Evolutionary conservation across 345 rosid genomes (phyloP).

Genomic region (Gossypium turneri): DNA sequence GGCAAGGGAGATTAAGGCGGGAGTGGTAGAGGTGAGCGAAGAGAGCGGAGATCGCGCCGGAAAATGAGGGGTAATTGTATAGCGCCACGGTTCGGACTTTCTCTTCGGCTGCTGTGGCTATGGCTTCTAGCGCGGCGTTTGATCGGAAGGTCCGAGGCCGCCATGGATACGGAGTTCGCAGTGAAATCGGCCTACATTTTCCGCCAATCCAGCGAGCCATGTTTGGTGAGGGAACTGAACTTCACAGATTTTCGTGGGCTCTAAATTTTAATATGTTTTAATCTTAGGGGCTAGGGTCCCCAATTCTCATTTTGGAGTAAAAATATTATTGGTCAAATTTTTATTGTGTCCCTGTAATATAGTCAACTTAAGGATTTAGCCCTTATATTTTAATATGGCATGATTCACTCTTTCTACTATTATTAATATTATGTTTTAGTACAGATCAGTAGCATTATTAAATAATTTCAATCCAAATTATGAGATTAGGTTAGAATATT

Average conservation of each 20-base stretch:
- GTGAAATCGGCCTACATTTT: conserved; percentile 5
- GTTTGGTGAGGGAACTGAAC: neutral
- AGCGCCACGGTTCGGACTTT: conserved; percentile 51
- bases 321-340: too few relatives aligned
- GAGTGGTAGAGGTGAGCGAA: conserved; percentile 77
- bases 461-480: too few relatives aligned
- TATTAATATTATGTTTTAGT: too few relatives aligned
- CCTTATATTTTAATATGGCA: too few relatives aligned
- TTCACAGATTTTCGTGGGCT: neutral
- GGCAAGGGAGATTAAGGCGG: conserved; percentile 55
- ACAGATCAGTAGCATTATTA: too few relatives aligned
- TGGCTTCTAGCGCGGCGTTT: conserved; percentile 73
- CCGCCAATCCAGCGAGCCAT: conserved; percentile 12
- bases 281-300: too few relatives aligned
- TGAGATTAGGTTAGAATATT: too few relatives aligned
- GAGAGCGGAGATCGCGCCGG: conserved; percentile 83
- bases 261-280: too few relatives aligned
- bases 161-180: neutral
- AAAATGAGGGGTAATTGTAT: conserved; percentile 83
- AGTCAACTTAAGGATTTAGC: too few relatives aligned
- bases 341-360: too few relatives aligned
- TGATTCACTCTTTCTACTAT: too few relatives aligned
- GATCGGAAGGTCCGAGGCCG: conserved; percentile 50
- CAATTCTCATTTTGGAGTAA: too few relatives aligned
- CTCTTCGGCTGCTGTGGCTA: conserved; percentile 52